Evolutionary conservation across 2,329 filamentous ascomycete genomes (phyloP).

Genomic region (Fusarium proliferatum): DNA sequence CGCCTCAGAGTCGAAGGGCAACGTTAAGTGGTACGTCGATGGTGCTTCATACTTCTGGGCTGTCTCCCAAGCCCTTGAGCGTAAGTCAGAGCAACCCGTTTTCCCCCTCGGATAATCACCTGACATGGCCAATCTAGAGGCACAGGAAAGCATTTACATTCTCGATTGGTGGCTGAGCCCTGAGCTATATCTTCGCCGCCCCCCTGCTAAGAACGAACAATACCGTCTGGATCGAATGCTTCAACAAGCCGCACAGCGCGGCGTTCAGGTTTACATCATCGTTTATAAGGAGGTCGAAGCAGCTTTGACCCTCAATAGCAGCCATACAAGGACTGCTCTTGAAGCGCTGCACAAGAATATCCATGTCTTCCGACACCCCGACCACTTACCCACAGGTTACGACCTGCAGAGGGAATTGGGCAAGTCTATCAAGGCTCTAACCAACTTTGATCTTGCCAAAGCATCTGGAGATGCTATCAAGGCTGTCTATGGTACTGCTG

Average conservation of each 20-base stretch:
- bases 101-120: conserved; percentile 4
- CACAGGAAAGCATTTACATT: conserved; percentile 83
- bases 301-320: conserved; percentile 72
- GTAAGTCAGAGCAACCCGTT: conserved; percentile 48
- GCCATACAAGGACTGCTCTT: conserved; percentile 24
- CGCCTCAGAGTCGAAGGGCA: conserved; percentile 76
- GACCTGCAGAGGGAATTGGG: conserved; percentile 76
- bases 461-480: conserved; percentile 79
- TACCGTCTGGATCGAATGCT: conserved; percentile 89
- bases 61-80: conserved; percentile 80
- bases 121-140: conserved; percentile 57
- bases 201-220: conserved; percentile 82
- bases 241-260: conserved; percentile 82
- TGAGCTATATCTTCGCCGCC: conserved; percentile 86
- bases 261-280: conserved; percentile 85
- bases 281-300: conserved; percentile 93
- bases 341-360: conserved; percentile 16
- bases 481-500: conserved; percentile 82
- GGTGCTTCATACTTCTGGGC: conserved; percentile 88
- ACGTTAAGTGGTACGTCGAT: conserved; percentile 90
- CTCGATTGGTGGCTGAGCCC: conserved; percentile 92
- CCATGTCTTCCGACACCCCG: conserved; percentile 88
- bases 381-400: conserved; percentile 81
- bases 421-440: conserved; percentile 64
- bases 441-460: conserved; percentile 67